Evolutionary conservation across 495 filamentous ascomycete species (phyloP).

Genomic region (Lasiosphaeriaceae sp.): DNA sequence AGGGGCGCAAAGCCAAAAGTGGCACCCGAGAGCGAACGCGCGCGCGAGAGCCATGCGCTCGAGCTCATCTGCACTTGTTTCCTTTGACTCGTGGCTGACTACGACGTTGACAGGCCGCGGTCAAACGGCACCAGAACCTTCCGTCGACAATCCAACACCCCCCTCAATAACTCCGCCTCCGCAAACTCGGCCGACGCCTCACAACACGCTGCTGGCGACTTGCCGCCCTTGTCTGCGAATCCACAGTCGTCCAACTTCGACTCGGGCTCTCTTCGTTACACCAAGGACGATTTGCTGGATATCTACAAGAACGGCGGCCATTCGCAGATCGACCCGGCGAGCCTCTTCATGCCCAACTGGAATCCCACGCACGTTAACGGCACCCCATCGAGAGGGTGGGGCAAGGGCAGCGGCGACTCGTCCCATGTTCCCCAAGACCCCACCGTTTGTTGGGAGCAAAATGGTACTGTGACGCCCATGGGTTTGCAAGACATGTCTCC

Average conservation of each 20-base stretch:
- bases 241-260: constrained; percentile 35
- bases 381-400: constrained; percentile 64
- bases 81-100: constrained; percentile 7
- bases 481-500: constrained; percentile 71
- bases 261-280: constrained; percentile 55
- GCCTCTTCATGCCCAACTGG: constrained; percentile 71
- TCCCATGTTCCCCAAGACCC: constrained; percentile 45
- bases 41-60: not conserved
- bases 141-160: constrained; percentile 67
- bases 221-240: constrained; percentile 10
- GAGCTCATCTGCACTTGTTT: not conserved
- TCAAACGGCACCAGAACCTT: constrained; percentile 84
- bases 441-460: constrained; percentile 86
- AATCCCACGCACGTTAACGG: constrained; percentile 66
- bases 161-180: constrained; percentile 34
- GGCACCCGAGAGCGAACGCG: no score
- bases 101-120: constrained; percentile 40
- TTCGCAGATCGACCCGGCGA: constrained; percentile 59
- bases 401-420: constrained; percentile 64
- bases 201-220: constrained; percentile 15
- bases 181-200: constrained; percentile 18
- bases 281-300: constrained; percentile 76
- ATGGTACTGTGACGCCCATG: constrained; percentile 68
- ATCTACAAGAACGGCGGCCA: constrained; percentile 62
- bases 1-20: no score